Evolutionary conservation across 805 yeast genomes (phyloP).

Genomic region (Spathaspora girioi): DNA sequence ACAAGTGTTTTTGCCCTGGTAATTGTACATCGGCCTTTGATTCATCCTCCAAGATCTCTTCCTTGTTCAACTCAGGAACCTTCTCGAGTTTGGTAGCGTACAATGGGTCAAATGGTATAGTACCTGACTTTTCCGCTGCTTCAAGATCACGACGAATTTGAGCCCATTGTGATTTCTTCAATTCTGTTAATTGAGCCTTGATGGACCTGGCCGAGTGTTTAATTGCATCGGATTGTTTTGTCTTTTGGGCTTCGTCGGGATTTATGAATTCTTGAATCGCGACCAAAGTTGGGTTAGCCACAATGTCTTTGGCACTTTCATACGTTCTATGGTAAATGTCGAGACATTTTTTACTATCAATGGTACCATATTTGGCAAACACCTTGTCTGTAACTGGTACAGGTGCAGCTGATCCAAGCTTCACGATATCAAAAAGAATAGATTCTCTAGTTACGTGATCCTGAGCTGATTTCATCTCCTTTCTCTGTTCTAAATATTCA

Average conservation of each 20-base stretch:
- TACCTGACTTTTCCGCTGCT: slow-evolving; percentile 1
- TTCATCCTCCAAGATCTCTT: slow-evolving; percentile 50
- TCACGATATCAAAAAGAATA: slow-evolving; percentile 43
- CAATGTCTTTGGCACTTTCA: slow-evolving; percentile 21
- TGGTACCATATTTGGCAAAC: slow-evolving; percentile 31
- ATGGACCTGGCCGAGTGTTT: slow-evolving; percentile 29
- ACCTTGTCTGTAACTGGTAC: slow-evolving; percentile 17
- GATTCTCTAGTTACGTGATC: slow-evolving; percentile 44
- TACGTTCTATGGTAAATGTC: slow-evolving; percentile 26
- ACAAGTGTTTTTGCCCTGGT: slow-evolving; percentile 79
- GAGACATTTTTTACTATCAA: slow-evolving; percentile 33
- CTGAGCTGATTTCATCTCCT: slow-evolving; percentile 42
- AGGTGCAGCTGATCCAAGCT: slow-evolving; percentile 5
- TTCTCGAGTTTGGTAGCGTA: slow-evolving; percentile 25
- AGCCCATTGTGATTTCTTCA: slow-evolving; percentile 32
- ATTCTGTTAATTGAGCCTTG: slow-evolving; percentile 34
- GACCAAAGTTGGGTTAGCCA: slow-evolving; percentile 11
- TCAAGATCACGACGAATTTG: slow-evolving; percentile 26
- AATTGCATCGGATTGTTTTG: slow-evolving; percentile 24
- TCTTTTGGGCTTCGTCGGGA: slow-evolving; percentile 26
- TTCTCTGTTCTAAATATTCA: slow-evolving; percentile 23
- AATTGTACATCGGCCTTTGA: slow-evolving; percentile 47
- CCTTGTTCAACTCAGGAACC: slow-evolving; percentile 38
- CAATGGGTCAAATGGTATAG: neutral
- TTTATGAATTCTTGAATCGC: neutral